phyloP scores from a whole-genome alignment of 1,139 yeast species.

The Protomyces pachydermus region DNA sequence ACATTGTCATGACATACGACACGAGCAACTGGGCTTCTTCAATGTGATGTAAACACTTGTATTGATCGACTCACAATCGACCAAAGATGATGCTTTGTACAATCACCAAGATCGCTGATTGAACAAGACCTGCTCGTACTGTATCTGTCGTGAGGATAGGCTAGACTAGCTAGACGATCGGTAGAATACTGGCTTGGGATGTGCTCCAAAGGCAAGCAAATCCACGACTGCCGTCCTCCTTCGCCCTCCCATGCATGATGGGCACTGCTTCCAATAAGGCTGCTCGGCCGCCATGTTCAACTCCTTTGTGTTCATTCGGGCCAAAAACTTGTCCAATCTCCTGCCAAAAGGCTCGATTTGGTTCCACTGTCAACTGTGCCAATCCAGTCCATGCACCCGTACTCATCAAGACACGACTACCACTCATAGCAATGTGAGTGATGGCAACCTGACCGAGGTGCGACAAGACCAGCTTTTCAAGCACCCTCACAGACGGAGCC shows the following conservation, averaged over 20 bases:
- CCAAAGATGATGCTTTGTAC: conserved; percentile 14
- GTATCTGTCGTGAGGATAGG: not conserved
- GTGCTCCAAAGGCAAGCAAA: not conserved
- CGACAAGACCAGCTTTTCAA: not conserved
- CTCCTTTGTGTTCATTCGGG: not conserved
- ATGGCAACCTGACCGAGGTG: not conserved
- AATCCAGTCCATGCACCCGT: not conserved
- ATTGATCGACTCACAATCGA: conserved; percentile 27
- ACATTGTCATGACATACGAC: too few relatives aligned
- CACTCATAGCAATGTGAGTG: not conserved
- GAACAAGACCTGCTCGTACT: not conserved
- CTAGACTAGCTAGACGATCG: not conserved
- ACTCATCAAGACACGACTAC: not conserved
- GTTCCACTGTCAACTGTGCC: not conserved
- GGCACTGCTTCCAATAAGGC: not conserved
- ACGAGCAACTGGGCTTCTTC: not conserved
- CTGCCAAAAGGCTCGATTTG: not conserved
- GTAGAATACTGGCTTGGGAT: not conserved
- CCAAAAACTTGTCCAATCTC: not conserved
- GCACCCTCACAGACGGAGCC: not conserved
- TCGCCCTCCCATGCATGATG: not conserved
- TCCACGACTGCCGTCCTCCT: not conserved
- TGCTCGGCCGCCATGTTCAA: not conserved
- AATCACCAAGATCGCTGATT: conserved; percentile 28
- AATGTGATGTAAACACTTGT: conserved; percentile 13